phyloP scores from a whole-genome alignment of 2,329 filamentous ascomycete species.

The Pezicula carpinea region DNA sequence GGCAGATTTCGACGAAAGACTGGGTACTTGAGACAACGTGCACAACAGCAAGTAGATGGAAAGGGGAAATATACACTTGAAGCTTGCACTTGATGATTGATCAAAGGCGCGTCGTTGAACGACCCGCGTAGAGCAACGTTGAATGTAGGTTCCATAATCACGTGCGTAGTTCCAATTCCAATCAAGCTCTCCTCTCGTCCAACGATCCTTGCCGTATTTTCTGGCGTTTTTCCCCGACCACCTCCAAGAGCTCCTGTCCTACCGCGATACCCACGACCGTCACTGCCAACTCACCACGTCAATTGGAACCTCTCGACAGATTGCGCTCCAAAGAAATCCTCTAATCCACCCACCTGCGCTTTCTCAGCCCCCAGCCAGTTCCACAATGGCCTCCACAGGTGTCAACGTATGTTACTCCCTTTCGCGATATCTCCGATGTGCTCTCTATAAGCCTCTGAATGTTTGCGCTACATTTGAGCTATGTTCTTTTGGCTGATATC shows the following conservation, averaged over 20 bases:
- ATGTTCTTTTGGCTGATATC: constrained; percentile 1
- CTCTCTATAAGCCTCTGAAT: not conserved
- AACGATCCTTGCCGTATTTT: constrained; percentile 2
- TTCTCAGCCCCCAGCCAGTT: constrained; percentile 8
- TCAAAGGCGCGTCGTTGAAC: not conserved
- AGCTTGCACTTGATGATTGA: no score
- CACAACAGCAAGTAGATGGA: no score
- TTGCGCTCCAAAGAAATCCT: constrained; percentile 7
- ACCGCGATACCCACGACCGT: constrained; percentile 14
- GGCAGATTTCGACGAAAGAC: no score
- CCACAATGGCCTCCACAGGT: constrained; percentile 38
- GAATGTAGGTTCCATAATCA: not conserved
- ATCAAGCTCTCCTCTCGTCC: not conserved
- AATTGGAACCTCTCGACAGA: constrained; percentile 21
- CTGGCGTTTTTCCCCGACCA: constrained; percentile 12
- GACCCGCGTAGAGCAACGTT: not conserved
- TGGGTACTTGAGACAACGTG: no score
- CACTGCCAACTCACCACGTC: constrained; percentile 18
- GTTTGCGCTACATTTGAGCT: not conserved
- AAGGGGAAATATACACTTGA: no score
- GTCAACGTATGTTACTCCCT: constrained; percentile 43
- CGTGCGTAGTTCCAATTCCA: not conserved
- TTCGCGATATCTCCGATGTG: constrained; percentile 6
- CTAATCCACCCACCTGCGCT: constrained; percentile 8
- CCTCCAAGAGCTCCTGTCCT: constrained; percentile 18